Evolutionary conservation across 2,329 filamentous ascomycete genomes (phyloP).

Genomic region (Parafenestella ontariensis): DNA sequence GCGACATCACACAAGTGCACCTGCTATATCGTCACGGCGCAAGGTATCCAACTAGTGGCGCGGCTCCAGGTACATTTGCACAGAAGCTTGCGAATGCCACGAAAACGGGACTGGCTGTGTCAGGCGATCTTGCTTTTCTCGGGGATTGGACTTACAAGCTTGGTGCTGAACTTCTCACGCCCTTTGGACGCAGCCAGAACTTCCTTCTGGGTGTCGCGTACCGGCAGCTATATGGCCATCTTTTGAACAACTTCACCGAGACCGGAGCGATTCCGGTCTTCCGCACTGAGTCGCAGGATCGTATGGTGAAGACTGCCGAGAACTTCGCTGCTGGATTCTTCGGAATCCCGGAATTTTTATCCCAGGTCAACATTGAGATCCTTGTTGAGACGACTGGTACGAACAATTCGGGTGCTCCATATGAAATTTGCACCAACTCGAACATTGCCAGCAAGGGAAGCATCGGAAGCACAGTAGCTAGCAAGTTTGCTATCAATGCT

Average conservation of each 20-base stretch:
- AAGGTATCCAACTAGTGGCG: conserved; percentile 38
- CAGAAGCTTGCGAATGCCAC: conserved; percentile 36
- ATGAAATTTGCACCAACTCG: conserved; percentile 39
- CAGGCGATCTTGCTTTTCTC: conserved; percentile 37
- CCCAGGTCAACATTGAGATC: conserved; percentile 39
- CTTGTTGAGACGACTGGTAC: conserved; percentile 32
- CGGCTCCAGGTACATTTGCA: conserved; percentile 33
- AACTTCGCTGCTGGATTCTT: conserved; percentile 45
- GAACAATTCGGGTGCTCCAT: conserved; percentile 41
- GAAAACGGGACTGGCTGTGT: conserved; percentile 30
- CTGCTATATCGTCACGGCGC: conserved; percentile 41
- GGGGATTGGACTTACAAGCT: conserved; percentile 39
- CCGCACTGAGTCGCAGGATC: conserved; percentile 38
- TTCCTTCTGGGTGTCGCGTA: conserved; percentile 52
- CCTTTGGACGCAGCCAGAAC: conserved; percentile 45
- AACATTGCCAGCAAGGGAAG: conserved; percentile 35
- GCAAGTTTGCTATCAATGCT: conserved; percentile 30
- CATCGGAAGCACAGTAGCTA: conserved; percentile 34
- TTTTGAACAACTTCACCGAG: conserved; percentile 55
- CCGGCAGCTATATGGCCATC: conserved; percentile 52
- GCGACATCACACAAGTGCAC: conserved; percentile 37
- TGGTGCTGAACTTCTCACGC: conserved; percentile 39
- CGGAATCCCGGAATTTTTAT: conserved; percentile 39
- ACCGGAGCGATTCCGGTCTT: conserved; percentile 49
- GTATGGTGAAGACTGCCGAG: conserved; percentile 43